Evolutionary conservation across 768 basidiomycete species (phyloP).

Genomic region (Boletus tylopilopsis): DNA sequence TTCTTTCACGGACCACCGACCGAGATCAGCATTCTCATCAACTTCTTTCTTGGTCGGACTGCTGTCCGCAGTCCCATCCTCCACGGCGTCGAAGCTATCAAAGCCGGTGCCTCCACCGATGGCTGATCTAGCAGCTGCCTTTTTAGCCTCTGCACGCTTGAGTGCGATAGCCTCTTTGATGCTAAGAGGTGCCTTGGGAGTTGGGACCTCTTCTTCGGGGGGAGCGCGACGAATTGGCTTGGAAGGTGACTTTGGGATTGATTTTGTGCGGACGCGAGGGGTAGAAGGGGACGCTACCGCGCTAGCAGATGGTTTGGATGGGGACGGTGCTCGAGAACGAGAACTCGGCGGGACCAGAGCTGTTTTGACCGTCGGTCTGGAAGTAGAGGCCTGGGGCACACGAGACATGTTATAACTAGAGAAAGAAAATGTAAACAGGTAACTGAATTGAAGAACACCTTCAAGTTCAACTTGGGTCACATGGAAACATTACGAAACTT

Average conservation of each 20-base stretch:
- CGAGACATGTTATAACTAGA: conserved; percentile 34
- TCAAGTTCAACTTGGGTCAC: conserved; percentile 4
- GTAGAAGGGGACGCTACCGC: conserved; percentile 22
- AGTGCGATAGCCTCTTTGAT: conserved; percentile 78
- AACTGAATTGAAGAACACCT: neutral
- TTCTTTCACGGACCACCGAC: conserved; percentile 66
- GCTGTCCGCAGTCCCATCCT: conserved; percentile 42
- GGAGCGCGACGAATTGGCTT: conserved; percentile 25
- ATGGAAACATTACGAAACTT: conserved; percentile 20
- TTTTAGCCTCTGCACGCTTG: conserved; percentile 76
- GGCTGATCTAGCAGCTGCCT: conserved; percentile 34
- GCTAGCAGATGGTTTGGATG: conserved; percentile 28
- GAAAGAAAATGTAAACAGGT: neutral
- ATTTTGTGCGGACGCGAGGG: conserved; percentile 36
- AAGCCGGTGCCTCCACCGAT: conserved; percentile 25
- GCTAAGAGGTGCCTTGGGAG: conserved; percentile 40
- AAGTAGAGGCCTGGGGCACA: conserved; percentile 34
- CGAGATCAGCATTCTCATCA: conserved; percentile 45
- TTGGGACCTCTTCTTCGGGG: conserved; percentile 19
- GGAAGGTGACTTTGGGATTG: conserved; percentile 34
- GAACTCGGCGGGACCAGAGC: conserved; percentile 25
- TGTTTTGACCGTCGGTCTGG: conserved; percentile 30
- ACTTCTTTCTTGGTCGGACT: conserved; percentile 36
- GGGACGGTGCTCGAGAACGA: conserved; percentile 31
- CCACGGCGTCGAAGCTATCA: conserved; percentile 40